Evolutionary conservation across 345 rosid species (phyloP).

Genomic region (Crucihimalaya himalaica): DNA sequence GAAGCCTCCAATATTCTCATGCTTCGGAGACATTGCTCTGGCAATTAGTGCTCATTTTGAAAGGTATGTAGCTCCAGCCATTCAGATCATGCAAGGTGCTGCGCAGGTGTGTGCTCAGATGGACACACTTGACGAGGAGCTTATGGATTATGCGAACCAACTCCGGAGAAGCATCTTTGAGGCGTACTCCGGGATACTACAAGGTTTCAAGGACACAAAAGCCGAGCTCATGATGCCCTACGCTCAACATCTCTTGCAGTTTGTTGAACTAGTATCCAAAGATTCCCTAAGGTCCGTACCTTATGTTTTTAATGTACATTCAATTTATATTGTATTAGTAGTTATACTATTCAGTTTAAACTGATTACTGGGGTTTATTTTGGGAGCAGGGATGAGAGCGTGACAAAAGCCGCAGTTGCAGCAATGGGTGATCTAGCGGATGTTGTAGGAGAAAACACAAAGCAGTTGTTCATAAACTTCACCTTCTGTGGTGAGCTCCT

Average conservation of each 20-base stretch:
- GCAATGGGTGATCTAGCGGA: slow-evolving; percentile 97
- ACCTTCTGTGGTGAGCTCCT: slow-evolving; percentile 63
- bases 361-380: not conserved
- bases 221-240: slow-evolving; percentile 83
- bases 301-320: not conserved
- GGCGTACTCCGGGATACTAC: slow-evolving; percentile 93
- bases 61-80: slow-evolving; percentile 62
- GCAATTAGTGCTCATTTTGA: slow-evolving; percentile 79
- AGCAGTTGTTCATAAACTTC: slow-evolving; percentile 62
- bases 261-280: slow-evolving; percentile 71
- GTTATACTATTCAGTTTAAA: not conserved
- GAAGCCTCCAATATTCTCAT: slow-evolving; percentile 91
- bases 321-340: not conserved
- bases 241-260: slow-evolving; percentile 79
- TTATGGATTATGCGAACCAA: slow-evolving; percentile 82
- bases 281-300: slow-evolving; percentile 58
- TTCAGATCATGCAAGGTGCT: slow-evolving; percentile 86
- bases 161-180: slow-evolving; percentile 86
- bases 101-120: slow-evolving; percentile 74
- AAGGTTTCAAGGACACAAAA: slow-evolving; percentile 82
- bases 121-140: slow-evolving; percentile 71
- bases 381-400: slow-evolving; percentile 70
- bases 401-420: slow-evolving; percentile 86
- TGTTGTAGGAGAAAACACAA: slow-evolving; percentile 72
- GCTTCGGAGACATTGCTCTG: slow-evolving; percentile 92